A percentile compares a stretch with the other conserved stretches of the same genome.
Conservation (phyloP, 2,329 filamentous ascomycete species). For the Aureobasidium subglaciale region DNA sequence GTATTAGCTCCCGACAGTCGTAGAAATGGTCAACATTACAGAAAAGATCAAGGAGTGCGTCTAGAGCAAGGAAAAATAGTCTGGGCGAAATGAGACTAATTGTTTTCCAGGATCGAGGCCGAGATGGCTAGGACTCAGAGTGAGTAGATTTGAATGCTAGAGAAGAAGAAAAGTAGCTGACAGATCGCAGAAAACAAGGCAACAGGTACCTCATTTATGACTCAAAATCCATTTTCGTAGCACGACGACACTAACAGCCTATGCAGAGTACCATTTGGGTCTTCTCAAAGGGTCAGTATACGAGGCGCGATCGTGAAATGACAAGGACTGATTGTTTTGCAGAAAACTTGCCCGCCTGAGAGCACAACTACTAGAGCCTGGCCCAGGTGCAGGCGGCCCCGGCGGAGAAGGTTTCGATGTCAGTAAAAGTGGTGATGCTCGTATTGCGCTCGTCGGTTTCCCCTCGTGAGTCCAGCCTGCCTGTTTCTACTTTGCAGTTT, state of each 20-base stretch:
- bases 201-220: no score
- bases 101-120: slow-evolving; percentile 76
- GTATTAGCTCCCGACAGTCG: slow-evolving; percentile 13
- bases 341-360: slow-evolving; percentile 94
- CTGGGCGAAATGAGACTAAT: slow-evolving; percentile 1
- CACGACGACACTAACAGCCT: slow-evolving; percentile 30
- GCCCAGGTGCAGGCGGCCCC: slow-evolving; percentile 67
- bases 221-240: no score
- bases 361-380: slow-evolving; percentile 88
- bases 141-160: slow-evolving; percentile 40
- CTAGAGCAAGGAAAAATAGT: neutral
- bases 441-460: slow-evolving; percentile 96
- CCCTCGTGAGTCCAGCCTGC: slow-evolving; percentile 51
- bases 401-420: slow-evolving; percentile 80
- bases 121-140: slow-evolving; percentile 99
- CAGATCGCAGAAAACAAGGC: slow-evolving; percentile 81
- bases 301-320: neutral
- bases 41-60: slow-evolving; percentile 97
- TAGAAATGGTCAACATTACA: slow-evolving; percentile 93
- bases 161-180: slow-evolving; percentile 28
- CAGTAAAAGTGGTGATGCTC: slow-evolving; percentile 90
- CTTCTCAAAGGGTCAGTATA: slow-evolving; percentile 79
- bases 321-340: slow-evolving; percentile 21
- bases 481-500: neutral
- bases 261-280: slow-evolving; percentile 90